These are phyloP conservation scores for Meyerozyma guilliermondii DNA, from an alignment of 1,139 yeast species.

Conservation along the genomic window DNA sequence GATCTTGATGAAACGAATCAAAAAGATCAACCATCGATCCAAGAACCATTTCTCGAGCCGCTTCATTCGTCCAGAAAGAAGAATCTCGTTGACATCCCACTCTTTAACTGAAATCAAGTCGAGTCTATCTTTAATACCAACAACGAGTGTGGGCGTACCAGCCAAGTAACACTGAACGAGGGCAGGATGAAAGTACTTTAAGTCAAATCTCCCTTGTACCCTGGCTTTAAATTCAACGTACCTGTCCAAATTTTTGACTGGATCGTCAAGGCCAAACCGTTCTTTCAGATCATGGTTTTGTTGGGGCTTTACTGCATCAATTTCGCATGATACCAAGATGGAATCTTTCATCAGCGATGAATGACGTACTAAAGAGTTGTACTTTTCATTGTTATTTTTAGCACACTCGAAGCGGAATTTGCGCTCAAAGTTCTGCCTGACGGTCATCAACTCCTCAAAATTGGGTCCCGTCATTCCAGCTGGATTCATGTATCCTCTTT, in stretches of 20 bases:
- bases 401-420: not conserved
- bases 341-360: not conserved
- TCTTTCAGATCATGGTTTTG: not conserved
- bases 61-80: not conserved
- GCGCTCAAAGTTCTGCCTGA: not conserved
- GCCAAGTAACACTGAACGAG: not conserved
- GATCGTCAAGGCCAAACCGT: not conserved
- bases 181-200: not conserved
- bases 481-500: not conserved
- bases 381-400: not conserved
- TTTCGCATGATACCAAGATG: not conserved
- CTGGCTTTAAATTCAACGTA: not conserved
- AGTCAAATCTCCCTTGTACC: not conserved
- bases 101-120: not conserved
- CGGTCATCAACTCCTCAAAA: not conserved
- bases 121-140: not conserved
- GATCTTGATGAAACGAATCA: not conserved
- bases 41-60: not conserved
- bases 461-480: not conserved
- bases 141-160: not conserved
- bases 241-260: not conserved
- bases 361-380: not conserved
- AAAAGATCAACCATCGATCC: not conserved
- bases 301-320: not conserved
- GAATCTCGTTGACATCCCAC: not conserved